Evolutionary conservation across 129 eudicot genomes (phyloP), one percentile per base, ranked within the genome.

Genomic region (Arctium lappa): DNA sequence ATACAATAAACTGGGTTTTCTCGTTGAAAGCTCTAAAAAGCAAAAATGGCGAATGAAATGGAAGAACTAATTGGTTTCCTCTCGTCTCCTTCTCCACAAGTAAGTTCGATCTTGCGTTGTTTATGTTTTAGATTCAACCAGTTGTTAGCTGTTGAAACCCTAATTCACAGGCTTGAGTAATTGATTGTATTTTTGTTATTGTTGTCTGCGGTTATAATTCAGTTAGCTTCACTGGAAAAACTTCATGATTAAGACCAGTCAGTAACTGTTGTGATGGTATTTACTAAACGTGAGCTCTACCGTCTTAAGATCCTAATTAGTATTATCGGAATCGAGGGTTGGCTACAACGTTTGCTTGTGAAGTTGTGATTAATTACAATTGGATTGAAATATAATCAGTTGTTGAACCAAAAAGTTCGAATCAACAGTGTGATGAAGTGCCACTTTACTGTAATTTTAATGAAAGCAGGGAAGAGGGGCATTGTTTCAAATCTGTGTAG

Each of bases 21-120:
- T 15, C 50, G 36, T 79, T 70, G 76, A 69, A 42, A 37, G 34
- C 22, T 48, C 22, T 8, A 48, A 60, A 48, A 69, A 6, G 27
- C 12, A 82, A 69, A 75, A 79, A 94, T 95, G 99, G 97, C 99
- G 83, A 91, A 93, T 30, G 97, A 92, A 81, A 89, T 93, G 34
- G 97, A 95, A 81, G 99, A 95, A 75, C 87, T 95, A 11, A 60
- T 95, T 34, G 94, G 82, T n/a, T 95, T 95, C 79, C 98, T 95
- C 18, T 90, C 97, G 3, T 79, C 97, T 69, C 93, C 97, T 79
- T 93, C 97, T 69, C 97, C 93, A 34, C 92, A 91, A 36, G 99
- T 95, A 84, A 85, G 90, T 77, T 73, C 32, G 53, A 56, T 66
- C 34, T 3, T 3, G 6, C 32, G 69, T n/a, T 31, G 2, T 8